Percentiles rank a stretch among this genome's conserved stretches.
These are phyloP conservation scores for Pyrenula aspistea DNA, from an alignment of 495 filamentous ascomycete species.

Conservation along the genomic window DNA sequence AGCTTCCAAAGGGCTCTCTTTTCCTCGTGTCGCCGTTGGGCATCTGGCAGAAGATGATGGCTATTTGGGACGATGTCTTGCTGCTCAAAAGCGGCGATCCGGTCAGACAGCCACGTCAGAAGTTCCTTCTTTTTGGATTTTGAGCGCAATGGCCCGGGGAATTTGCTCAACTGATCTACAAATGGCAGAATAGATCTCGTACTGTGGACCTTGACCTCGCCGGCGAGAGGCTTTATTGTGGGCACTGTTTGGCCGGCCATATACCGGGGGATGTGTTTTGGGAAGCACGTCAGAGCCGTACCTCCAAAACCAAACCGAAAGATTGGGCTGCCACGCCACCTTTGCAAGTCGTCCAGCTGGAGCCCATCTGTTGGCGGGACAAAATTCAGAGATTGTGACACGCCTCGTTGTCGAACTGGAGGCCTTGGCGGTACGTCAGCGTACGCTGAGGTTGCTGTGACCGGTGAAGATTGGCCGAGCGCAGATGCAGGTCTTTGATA, in stretches of 20 bases:
- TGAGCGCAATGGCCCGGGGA: constrained; percentile 78
- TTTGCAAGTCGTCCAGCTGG: constrained; percentile 61
- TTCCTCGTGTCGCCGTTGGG: constrained; percentile 64
- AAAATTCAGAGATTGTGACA: constrained; percentile 37
- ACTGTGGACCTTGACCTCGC: constrained; percentile 65
- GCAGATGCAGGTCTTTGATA: constrained; percentile 59
- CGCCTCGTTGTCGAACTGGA: constrained; percentile 16
- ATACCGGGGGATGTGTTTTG: constrained; percentile 79
- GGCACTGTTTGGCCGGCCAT: constrained; percentile 56
- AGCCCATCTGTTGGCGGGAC: constrained; percentile 68
- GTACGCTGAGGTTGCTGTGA: constrained; percentile 24
- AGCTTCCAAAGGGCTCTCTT: constrained; percentile 83
- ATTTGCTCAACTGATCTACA: constrained; percentile 58
- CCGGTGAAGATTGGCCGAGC: constrained; percentile 40
- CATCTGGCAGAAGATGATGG: constrained; percentile 22
- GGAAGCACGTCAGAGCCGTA: constrained; percentile 70
- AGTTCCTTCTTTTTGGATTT: constrained; percentile 96
- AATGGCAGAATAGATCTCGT: constrained; percentile 58
- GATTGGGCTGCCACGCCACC: constrained; percentile 84
- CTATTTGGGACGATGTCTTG: constrained; percentile 13
- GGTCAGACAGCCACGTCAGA: constrained; percentile 64
- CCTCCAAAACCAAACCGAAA: constrained; percentile 86
- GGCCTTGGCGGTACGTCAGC: constrained; percentile 14
- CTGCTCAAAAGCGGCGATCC: constrained; percentile 60
- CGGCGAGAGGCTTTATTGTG: constrained; percentile 71